Percentiles rank a stretch among this genome's conserved stretches.
phyloP scores from a whole-genome alignment of 2,329 filamentous ascomycete species.

The Blastomyces percursus region DNA sequence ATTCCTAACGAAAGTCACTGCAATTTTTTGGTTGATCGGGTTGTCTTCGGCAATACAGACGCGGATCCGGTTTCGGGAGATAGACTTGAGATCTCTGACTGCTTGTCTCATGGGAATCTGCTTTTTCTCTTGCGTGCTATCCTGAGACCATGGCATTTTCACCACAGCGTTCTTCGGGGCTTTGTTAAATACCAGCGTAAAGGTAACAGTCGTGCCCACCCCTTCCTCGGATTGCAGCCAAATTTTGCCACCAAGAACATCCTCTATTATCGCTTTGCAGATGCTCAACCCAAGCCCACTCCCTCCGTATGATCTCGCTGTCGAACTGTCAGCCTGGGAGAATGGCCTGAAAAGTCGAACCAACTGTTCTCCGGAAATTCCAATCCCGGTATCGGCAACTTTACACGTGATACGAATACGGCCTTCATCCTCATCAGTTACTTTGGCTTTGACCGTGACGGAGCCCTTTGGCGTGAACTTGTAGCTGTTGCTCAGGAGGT shows the following conservation, averaged over 20 bases:
- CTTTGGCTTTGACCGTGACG: slow-evolving; percentile 68
- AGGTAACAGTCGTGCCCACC: slow-evolving; percentile 53
- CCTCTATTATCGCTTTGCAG: slow-evolving; percentile 87
- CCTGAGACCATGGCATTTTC: slow-evolving; percentile 47
- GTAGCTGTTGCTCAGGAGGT: slow-evolving; percentile 82
- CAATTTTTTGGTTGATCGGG: slow-evolving; percentile 86
- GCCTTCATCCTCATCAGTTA: slow-evolving; percentile 59
- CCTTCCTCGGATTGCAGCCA: slow-evolving; percentile 67
- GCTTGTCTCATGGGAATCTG: slow-evolving; percentile 35
- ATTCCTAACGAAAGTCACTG: slow-evolving; percentile 77
- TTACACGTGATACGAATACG: slow-evolving; percentile 69
- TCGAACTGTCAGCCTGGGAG: slow-evolving; percentile 83
- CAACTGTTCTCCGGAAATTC: slow-evolving; percentile 65
- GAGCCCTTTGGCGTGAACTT: slow-evolving; percentile 85
- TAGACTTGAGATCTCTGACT: slow-evolving; percentile 56
- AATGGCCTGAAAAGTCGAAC: slow-evolving; percentile 86
- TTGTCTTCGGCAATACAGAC: slow-evolving; percentile 96
- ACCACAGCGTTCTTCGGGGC: slow-evolving; percentile 50
- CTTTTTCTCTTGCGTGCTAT: slow-evolving; percentile 30
- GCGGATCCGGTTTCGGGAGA: slow-evolving; percentile 67
- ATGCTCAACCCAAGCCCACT: slow-evolving; percentile 87
- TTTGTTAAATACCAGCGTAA: slow-evolving; percentile 78
- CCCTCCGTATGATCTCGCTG: slow-evolving; percentile 80
- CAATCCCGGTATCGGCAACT: slow-evolving; percentile 83
- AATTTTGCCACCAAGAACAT: slow-evolving; percentile 79